These are phyloP conservation scores for Fusarium aywerte DNA, from an alignment of 2,329 filamentous ascomycete genomes.

Conservation along the genomic window DNA sequence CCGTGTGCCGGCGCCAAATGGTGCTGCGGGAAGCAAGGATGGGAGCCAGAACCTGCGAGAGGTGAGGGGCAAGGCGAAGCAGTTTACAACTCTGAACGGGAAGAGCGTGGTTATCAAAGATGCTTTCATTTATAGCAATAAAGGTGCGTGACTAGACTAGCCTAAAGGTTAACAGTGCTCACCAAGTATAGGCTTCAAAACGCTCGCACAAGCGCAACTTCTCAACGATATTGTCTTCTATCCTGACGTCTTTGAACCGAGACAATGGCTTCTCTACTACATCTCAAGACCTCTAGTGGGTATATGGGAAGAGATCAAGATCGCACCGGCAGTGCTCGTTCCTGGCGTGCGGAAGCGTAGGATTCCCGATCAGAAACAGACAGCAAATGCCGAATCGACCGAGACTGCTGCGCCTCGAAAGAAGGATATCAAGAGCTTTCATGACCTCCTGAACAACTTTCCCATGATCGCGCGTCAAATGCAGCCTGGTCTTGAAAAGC, in stretches of 20 bases:
- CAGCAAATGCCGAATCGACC: conserved; percentile 53
- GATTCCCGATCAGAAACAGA: conserved; percentile 52
- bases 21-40: conserved; percentile 66
- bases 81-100: conserved; percentile 92
- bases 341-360: conserved; percentile 56
- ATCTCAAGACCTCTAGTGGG: conserved; percentile 91
- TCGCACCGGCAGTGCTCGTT: conserved; percentile 72
- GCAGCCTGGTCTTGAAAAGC: conserved; percentile 87
- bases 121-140: conserved; percentile 92
- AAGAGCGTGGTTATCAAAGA: conserved; percentile 96
- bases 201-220: conserved; percentile 87
- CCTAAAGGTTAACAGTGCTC: conserved; percentile 36
- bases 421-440: conserved; percentile 91
- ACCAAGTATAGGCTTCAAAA: conserved; percentile 79
- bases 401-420: conserved; percentile 67
- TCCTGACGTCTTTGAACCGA: conserved; percentile 85
- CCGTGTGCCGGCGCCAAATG: conserved; percentile 73
- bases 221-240: conserved; percentile 88
- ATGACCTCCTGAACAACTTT: conserved; percentile 88
- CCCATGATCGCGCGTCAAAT: conserved; percentile 97
- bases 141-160: conserved; percentile 67
- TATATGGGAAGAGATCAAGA: conserved; percentile 78
- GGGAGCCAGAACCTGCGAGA: conserved; percentile 76
- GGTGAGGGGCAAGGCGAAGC: conserved; percentile 90
- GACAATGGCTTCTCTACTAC: conserved; percentile 97